Base-by-base conservation (phyloP, 306 rosid species). In the Prunus padus region DNA sequence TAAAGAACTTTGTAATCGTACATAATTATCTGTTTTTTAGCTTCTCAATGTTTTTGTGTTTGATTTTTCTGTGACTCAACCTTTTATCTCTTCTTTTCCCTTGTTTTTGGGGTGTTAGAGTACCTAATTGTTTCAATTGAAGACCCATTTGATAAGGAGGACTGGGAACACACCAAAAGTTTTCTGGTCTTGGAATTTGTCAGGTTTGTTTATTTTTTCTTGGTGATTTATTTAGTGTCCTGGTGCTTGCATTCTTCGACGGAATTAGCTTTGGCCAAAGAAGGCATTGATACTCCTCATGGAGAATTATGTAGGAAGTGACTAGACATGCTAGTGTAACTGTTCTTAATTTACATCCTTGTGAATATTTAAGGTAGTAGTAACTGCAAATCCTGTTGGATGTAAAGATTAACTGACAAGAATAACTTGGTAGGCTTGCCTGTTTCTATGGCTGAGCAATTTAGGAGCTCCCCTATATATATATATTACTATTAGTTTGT, bases 141-240 rank as follows among this genome's bases (percentile, higher is more conserved):
- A 83, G 99, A 95, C 84, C 99, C 99, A 69, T 92, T 95, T 83
- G 99, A 95, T 87, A 86, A 80, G 89, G 97, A 95, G 84, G 99
- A 92, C 77, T 95, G 97, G 99, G 97, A 95, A 82, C 96, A 82
- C 81, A 62, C 87, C 75, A 95, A 92, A 2, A 73, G 37, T 82
- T 95, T 80, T 85, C 88, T 40, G 74, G 88, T 69, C 97, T 90
- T 73, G 91, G 83, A 72, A 69, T 90, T 78, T 90, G 96, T 87
- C 97, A 87, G 93, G 97, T 88, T 70, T 70, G 73, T 75, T 69
- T 64, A 45, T 69, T 57, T 78, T 74, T 85, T 52, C 25, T 50
- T 44, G 65, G 59, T 46, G 63, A 83, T 81, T 81, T 82, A 42
- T 56, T 66, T 50, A 45, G 23, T 54, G 72, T 55, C 65, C 47